phyloP scores from a whole-genome alignment of 352 stramenopile species.

The Peronospora belbahrii region DNA sequence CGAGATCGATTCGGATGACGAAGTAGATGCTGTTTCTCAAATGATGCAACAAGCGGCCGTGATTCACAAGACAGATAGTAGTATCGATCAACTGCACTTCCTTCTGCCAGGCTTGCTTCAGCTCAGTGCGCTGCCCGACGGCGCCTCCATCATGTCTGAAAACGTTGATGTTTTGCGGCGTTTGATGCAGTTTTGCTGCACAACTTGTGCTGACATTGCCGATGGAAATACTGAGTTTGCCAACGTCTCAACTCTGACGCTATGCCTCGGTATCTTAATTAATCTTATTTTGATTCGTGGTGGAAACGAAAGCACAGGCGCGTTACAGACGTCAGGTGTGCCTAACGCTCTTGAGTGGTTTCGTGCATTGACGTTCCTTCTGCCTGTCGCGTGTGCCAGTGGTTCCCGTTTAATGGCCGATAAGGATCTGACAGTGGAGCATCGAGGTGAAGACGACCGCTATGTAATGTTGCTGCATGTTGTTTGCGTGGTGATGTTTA shows the following conservation, averaged over 20 bases:
- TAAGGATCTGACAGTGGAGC: slow-evolving; percentile 35
- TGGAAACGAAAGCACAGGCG: slow-evolving; percentile 18
- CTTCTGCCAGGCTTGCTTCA: slow-evolving; percentile 73
- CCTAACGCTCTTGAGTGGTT: slow-evolving; percentile 63
- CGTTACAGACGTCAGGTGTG: slow-evolving; percentile 20
- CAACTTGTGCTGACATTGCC: slow-evolving; percentile 50
- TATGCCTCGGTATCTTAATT: slow-evolving; percentile 70
- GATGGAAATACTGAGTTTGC: slow-evolving; percentile 36
- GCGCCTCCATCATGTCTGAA: slow-evolving; percentile 47
- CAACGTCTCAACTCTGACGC: slow-evolving; percentile 59
- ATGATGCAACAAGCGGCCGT: slow-evolving; percentile 32
- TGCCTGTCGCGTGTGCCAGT: slow-evolving; percentile 68
- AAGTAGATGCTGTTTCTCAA: slow-evolving; percentile 41
- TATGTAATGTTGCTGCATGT: slow-evolving; percentile 77
- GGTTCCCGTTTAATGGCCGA: slow-evolving; percentile 42
- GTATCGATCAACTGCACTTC: slow-evolving; percentile 75
- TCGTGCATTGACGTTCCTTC: slow-evolving; percentile 55
- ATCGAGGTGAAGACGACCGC: slow-evolving; percentile 62
- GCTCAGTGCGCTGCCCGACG: slow-evolving; percentile 57
- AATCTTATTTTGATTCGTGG: slow-evolving; percentile 69
- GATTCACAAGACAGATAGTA: slow-evolving; percentile 26
- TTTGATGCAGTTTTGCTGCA: slow-evolving; percentile 71
- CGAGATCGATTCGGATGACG: slow-evolving; percentile 66
- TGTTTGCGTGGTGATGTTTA: slow-evolving; percentile 60
- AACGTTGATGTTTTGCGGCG: slow-evolving; percentile 52